A percentile compares a stretch with the other conserved stretches of the same genome.
Conservation (phyloP, 345 rosid genomes). For the Salix suchowensis region DNA sequence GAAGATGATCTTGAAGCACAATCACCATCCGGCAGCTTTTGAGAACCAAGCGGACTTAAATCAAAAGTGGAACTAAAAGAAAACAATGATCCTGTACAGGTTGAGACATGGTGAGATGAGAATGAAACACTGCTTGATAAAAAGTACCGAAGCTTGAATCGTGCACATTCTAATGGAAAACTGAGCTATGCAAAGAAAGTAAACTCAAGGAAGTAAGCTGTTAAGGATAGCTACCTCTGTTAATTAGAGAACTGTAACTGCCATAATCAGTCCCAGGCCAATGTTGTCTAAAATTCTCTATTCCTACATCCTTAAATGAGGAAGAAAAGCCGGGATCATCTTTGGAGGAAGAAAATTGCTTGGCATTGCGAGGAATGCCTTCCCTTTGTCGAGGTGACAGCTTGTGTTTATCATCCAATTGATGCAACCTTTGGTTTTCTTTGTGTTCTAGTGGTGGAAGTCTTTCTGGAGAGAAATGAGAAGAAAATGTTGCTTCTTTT, state of each 20-base stretch:
- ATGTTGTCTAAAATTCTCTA: constrained; percentile 30
- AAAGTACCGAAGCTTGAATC: constrained; percentile 17
- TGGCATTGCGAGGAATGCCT: constrained; percentile 18
- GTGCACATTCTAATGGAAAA: constrained; percentile 3
- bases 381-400: constrained; percentile 22
- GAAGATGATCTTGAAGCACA: constrained; percentile 33
- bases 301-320: constrained; percentile 29
- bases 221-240: constrained; percentile 33
- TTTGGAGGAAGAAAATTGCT: constrained; percentile 24
- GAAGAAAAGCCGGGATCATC: constrained; percentile 35
- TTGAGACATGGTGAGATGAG: constrained; percentile 22
- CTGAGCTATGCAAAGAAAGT: constrained; percentile 34
- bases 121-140: constrained; percentile 10
- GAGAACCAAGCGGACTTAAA: constrained; percentile 30
- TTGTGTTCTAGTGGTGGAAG: constrained; percentile 17
- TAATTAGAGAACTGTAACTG: constrained; percentile 32
- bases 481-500: constrained; percentile 22
- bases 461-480: constrained; percentile 28
- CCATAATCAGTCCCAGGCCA: constrained; percentile 29
- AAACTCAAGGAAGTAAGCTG: constrained; percentile 40
- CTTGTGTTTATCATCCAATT: constrained; percentile 21
- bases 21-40: constrained; percentile 30
- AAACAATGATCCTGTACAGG: constrained; percentile 33
- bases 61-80: constrained; percentile 31
- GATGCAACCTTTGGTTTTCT: constrained; percentile 24